A percentile compares a stretch with the other conserved stretches of the same genome.
Conservation (phyloP, 2,329 filamentous ascomycete genomes). For the Pseudopyrenochaeta lycopersici region DNA sequence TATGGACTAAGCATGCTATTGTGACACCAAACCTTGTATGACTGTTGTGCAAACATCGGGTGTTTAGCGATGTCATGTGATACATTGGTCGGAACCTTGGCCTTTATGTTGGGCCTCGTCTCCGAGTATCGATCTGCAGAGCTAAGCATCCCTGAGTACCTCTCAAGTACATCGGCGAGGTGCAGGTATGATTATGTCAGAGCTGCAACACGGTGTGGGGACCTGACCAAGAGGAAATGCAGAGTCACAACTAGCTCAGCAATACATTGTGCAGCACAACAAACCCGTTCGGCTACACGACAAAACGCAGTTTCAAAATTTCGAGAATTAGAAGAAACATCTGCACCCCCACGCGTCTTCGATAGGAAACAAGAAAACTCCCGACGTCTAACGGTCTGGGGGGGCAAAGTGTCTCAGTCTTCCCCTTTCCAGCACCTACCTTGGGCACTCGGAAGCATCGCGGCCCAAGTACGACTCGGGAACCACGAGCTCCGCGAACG, state of each 20-base stretch:
- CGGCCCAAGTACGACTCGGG: conserved; percentile 14
- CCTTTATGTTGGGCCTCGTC: neutral
- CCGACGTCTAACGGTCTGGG: too few species aligned
- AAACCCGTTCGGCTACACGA: too few species aligned
- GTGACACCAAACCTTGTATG: neutral
- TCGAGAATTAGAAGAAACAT: too few species aligned
- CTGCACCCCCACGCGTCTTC: neutral
- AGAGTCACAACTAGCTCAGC: neutral
- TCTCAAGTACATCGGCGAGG: neutral
- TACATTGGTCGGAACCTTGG: neutral
- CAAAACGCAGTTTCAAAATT: too few species aligned
- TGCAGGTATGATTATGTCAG: neutral
- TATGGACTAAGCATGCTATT: conserved; percentile 12
- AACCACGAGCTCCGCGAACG: neutral
- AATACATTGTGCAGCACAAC: too few species aligned
- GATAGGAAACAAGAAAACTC: neutral
- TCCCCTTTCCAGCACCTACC: neutral
- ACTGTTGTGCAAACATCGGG: conserved; percentile 3
- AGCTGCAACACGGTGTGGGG: neutral
- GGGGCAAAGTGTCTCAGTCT: neutral
- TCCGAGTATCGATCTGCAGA: neutral
- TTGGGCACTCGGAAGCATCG: conserved; percentile 10
- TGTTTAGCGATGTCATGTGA: conserved; percentile 4
- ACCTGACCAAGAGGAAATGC: neutral
- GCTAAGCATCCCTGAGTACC: neutral